Evolutionary conservation across 108 stramenopile genomes (phyloP).

Genomic region (Chaetoceros muelleri): DNA sequence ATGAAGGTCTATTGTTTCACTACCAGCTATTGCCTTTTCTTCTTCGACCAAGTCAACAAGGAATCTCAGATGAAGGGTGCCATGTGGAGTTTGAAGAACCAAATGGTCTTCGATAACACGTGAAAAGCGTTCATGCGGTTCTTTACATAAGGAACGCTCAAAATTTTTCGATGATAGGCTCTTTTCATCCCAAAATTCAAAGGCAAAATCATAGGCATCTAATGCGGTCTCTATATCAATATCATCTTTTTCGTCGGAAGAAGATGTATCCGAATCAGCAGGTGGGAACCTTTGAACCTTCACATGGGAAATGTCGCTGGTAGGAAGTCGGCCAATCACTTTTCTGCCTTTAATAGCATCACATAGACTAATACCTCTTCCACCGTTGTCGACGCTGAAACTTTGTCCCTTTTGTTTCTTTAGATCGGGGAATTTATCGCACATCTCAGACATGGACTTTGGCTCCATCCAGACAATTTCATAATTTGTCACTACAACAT

Average conservation of each 20-base stretch:
- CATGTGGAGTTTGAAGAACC: background rate
- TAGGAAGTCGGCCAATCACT: conserved; percentile 47
- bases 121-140: background rate
- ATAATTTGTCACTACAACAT: conserved; percentile 70
- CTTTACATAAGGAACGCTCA: too few species aligned
- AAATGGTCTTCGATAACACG: background rate
- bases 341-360: conserved; percentile 64
- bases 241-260: conserved; percentile 7
- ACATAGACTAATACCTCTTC: conserved; percentile 58
- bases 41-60: background rate
- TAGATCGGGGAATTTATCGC: background rate
- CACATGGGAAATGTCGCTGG: conserved; percentile 46
- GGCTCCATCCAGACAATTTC: conserved; percentile 58
- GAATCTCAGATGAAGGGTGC: background rate
- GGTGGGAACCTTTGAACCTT: conserved; percentile 40
- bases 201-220: conserved; percentile 11
- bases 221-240: background rate
- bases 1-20: too few species aligned
- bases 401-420: conserved; percentile 1
- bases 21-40: too few species aligned
- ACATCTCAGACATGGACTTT: conserved; percentile 22
- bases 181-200: conserved; percentile 14
- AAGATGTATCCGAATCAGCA: conserved; percentile 5
- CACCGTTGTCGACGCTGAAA: conserved; percentile 41
- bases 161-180: conserved; percentile 14